Base-by-base conservation (phyloP, 2,329 filamentous ascomycete species). In the Fusarium gaditjirri region DNA sequence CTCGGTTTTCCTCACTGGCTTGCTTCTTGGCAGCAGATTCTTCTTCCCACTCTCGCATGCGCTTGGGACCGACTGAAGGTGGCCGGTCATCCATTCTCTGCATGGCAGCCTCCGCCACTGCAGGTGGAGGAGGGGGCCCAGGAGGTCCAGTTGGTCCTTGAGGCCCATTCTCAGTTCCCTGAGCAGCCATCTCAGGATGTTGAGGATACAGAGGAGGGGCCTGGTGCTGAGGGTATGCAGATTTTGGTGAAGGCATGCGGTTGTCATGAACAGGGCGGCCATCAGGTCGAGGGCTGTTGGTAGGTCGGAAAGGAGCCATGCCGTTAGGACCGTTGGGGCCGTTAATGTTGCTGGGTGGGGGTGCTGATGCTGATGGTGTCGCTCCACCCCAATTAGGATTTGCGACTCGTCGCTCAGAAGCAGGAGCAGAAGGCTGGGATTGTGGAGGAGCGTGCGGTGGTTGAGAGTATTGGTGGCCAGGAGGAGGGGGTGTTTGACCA, bases 31-130 rank as follows among this genome's bases (percentile, higher is more conserved):
- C 86, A 8, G 90, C 84, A 27, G 89, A 84, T 39, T 97, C 94
- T 39, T 95, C 92, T 74, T 98, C 96, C 95, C 96, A 98, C 78
- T 98, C 96, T 53, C 95, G 91, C 80, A 91, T 88, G 64, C 96
- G 90, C 87, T 99, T 99, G 63, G 92, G 90, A 7, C 89, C 89
- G 16, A 93, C 92, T 41, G 94, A 97, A 2, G 92, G 83, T 23
- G 94, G 93, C n/a, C 94, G 89, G 61, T 97, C 87, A 59, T 89
- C 88, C 66, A 89, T 84, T 59, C 83, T 82, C 61, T 87, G 92
- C 66, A 89, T 86, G 29, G 89, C 88, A 77, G 95, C 92, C 50
- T 92, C 91, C 49, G 92, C 89, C 63, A 86, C 83, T 3, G 83
- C 76, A 8, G 83, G 83, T 57, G 84, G 84, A 27, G 84, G 90